Evolutionary conservation across 495 filamentous ascomycete species (phyloP).

Genomic region (Cercophora newfieldiana): DNA sequence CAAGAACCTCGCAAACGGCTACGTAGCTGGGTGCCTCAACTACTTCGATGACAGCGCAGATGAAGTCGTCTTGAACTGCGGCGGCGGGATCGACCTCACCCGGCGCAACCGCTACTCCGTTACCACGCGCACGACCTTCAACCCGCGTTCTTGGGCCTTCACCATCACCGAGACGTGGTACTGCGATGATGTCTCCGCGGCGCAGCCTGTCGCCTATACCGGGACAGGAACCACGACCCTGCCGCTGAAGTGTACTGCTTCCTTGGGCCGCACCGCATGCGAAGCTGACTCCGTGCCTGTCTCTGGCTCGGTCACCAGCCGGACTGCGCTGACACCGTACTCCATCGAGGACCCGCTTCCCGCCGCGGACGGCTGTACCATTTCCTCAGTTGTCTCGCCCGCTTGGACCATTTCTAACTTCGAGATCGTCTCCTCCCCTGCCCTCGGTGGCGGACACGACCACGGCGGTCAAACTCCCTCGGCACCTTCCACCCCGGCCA

Average conservation of each 20-base stretch:
- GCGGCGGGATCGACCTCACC: constrained; percentile 5
- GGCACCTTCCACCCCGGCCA: not conserved
- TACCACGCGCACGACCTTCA: not conserved
- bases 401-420: constrained; percentile 28
- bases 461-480: not conserved
- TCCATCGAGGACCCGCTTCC: constrained; percentile 32
- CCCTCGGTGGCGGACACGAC: not conserved
- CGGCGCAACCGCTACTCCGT: constrained; percentile 5
- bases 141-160: not conserved
- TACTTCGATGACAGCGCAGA: not conserved
- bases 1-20: constrained; percentile 19
- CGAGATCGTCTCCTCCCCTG: constrained; percentile 16
- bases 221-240: not conserved
- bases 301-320: constrained; percentile 18
- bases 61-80: constrained; percentile 15
- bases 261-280: not conserved
- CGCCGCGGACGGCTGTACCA: constrained; percentile 28
- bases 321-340: constrained; percentile 24
- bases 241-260: not conserved
- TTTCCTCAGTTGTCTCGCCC: constrained; percentile 31
- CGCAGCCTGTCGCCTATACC: not conserved
- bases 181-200: constrained; percentile 3
- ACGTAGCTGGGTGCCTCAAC: constrained; percentile 22
- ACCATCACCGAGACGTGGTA: constrained; percentile 12
- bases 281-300: not conserved